phyloP scores from a whole-genome alignment of 768 basidiomycete species.

The Lactarius sanguifluus region DNA sequence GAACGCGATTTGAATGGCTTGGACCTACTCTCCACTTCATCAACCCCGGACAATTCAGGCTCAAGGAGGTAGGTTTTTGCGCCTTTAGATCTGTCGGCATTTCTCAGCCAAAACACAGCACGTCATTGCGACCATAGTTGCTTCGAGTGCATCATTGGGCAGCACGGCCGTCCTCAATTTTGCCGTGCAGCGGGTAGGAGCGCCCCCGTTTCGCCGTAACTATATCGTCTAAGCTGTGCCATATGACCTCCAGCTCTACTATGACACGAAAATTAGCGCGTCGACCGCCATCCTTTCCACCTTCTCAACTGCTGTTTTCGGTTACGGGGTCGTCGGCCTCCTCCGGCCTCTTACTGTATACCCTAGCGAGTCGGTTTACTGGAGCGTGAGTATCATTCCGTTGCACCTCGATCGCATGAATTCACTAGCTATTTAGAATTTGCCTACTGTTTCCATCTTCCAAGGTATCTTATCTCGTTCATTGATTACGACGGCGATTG shows the following conservation, averaged over 20 bases:
- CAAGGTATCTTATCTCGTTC: slow-evolving; percentile 42
- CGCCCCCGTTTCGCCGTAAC: slow-evolving; percentile 5
- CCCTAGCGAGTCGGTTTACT: slow-evolving; percentile 65
- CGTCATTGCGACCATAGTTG: slow-evolving; percentile 54
- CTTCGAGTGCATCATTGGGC: slow-evolving; percentile 54
- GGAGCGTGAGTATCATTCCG: slow-evolving; percentile 42
- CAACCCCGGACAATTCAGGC: slow-evolving; percentile 55
- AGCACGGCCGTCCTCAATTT: slow-evolving; percentile 59
- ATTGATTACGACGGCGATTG: slow-evolving; percentile 21
- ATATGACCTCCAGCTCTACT: slow-evolving; percentile 47
- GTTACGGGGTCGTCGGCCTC: slow-evolving; percentile 62
- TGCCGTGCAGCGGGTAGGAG: slow-evolving; percentile 53
- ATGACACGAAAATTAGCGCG: slow-evolving; percentile 54
- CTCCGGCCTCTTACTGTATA: slow-evolving; percentile 59
- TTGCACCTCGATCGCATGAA: neutral
- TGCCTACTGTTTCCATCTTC: slow-evolving; percentile 59
- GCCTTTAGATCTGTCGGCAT: neutral
- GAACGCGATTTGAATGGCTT: slow-evolving; percentile 44
- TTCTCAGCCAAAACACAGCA: slow-evolving; percentile 42
- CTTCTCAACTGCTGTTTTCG: slow-evolving; percentile 64
- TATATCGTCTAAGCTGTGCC: neutral
- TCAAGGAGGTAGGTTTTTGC: slow-evolving; percentile 52
- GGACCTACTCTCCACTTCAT: slow-evolving; percentile 46
- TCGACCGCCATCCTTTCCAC: slow-evolving; percentile 59
- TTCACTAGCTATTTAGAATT: slow-evolving; percentile 38